These are phyloP conservation scores for Helicosporidium sp. DNA, from an alignment of 139 green algal genomes.

Conservation along the genomic window DNA sequence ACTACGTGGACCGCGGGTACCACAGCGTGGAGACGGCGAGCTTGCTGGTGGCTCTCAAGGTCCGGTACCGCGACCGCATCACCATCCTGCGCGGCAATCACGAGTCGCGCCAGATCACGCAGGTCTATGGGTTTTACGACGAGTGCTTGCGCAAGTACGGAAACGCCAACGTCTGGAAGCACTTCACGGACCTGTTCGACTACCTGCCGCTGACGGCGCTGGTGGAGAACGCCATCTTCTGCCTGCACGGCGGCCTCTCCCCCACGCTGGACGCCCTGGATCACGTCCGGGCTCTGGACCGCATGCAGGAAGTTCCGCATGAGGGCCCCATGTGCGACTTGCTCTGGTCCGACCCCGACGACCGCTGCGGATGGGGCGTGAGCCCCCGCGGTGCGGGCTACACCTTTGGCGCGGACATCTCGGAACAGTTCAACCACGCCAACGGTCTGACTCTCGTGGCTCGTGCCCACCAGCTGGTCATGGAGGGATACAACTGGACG, in stretches of 20 bases:
- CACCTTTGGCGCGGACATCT: slow-evolving; percentile 97
- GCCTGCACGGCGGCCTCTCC: slow-evolving; percentile 84
- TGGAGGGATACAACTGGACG: slow-evolving; percentile 92
- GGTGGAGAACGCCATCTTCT: slow-evolving; percentile 95
- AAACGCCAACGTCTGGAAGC: slow-evolving; percentile 91
- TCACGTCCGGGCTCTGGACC: slow-evolving; percentile 77
- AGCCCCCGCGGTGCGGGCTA: slow-evolving; percentile 89
- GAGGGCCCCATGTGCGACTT: slow-evolving; percentile 98
- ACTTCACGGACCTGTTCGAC: slow-evolving; percentile 98
- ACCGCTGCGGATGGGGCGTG: slow-evolving; percentile 93
- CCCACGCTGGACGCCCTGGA: slow-evolving; percentile 92
- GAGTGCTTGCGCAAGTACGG: slow-evolving; percentile 99
- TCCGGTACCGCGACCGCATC: slow-evolving; percentile 76
- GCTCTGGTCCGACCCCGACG: slow-evolving; percentile 93
- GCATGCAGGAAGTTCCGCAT: slow-evolving; percentile 89
- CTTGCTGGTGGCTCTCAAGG: slow-evolving; percentile 73
- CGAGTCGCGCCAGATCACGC: slow-evolving; percentile 92
- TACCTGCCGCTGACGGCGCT: slow-evolving; percentile 92
- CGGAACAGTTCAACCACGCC: slow-evolving; percentile 92
- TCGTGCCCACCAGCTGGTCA: slow-evolving; percentile 95
- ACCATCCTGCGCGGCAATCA: slow-evolving; percentile 97
- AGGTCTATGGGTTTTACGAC: slow-evolving; percentile 99
- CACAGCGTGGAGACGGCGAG: slow-evolving; percentile 90
- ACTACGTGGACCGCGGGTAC: slow-evolving; percentile 97
- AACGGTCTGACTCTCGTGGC: slow-evolving; percentile 88